Evolutionary conservation across 2,329 filamentous ascomycete genomes (phyloP), one percentile per base, ranked within the genome.

Genomic region (Cordyceps cateniannulata): DNA sequence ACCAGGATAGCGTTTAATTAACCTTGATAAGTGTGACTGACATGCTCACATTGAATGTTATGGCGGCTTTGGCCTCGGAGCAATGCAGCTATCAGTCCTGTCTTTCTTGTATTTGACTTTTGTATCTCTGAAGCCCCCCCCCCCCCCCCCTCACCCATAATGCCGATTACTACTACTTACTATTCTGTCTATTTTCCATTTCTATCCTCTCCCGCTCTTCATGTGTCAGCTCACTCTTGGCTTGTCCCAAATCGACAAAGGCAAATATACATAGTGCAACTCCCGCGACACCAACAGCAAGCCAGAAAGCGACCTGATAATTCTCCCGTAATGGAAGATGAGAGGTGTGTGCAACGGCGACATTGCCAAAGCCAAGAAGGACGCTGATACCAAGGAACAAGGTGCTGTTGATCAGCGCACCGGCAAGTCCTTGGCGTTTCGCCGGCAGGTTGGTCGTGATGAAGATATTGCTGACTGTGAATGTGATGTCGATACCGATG

Each of bases 381-480:
- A 89, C 73, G 2, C 85, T 84, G 57, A 88, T 85, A 5, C 85
- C 84, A 5, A 89, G 71, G 66, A 87, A 84, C 10, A 88, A 68
- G 1, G 86, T 71, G 24, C 80, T 79, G 69, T 87, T 88, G 65
- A 86, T 82, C 49, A 89, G 68, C 0, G 84, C 85, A 2, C 86
- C 87, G 0, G 85, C 87, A 2, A 89, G 72, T 0, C 86, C 86
- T 66, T 90, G 86, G 63, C 81, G 77, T 12, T 77, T 73, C 8
- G 76, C 76, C 0, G 85, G 84, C 55, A 89, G 70, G 18, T 78
- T 82, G 0, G 85, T 88, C 0, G 86, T 88, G 58, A 88, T 82
- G 69, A 88, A 89, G 57, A 89, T 81, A 63, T 86, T 88, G 35
- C 84, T 80, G 2, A 89, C 78, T 61, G 84, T 88, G 71, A 84